These are phyloP conservation scores for Chenopodium berlandieri DNA, from an alignment of 148 eudicot genomes.

Conservation along the genomic window DNA sequence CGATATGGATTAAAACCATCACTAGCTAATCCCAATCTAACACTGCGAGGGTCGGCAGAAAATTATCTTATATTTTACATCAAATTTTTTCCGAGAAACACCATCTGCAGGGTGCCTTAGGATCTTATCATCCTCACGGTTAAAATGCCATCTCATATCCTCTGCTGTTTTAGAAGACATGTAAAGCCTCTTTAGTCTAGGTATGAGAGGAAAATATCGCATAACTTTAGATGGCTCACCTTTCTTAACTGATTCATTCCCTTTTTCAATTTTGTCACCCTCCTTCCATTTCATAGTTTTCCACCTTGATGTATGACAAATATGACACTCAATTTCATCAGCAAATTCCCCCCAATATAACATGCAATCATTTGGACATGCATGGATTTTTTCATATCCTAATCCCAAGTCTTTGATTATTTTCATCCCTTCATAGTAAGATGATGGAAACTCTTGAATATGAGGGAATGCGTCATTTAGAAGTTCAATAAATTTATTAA, in stretches of 20 bases:
- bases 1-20: too few relatives aligned
- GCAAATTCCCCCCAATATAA: too few relatives aligned
- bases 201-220: constrained; percentile 6
- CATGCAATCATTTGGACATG: too few relatives aligned
- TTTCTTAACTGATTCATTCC: neutral
- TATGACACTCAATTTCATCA: too few relatives aligned
- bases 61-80: neutral
- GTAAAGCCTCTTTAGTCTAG: neutral
- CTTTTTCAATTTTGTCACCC: neutral
- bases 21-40: neutral
- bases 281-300: too few relatives aligned
- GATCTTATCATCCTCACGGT: neutral
- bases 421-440: too few relatives aligned
- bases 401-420: too few relatives aligned
- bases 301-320: too few relatives aligned
- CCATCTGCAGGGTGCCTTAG: neutral
- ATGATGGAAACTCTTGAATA: too few relatives aligned
- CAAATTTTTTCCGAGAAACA: neutral
- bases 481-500: neutral
- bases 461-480: neutral
- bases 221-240: constrained; percentile 5
- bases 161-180: neutral
- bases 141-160: neutral
- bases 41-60: neutral
- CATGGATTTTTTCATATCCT: too few relatives aligned